Evolutionary conservation across 768 basidiomycete species (phyloP), one percentile per base, ranked within the genome.

Genomic region (Termitomyces sp.): DNA sequence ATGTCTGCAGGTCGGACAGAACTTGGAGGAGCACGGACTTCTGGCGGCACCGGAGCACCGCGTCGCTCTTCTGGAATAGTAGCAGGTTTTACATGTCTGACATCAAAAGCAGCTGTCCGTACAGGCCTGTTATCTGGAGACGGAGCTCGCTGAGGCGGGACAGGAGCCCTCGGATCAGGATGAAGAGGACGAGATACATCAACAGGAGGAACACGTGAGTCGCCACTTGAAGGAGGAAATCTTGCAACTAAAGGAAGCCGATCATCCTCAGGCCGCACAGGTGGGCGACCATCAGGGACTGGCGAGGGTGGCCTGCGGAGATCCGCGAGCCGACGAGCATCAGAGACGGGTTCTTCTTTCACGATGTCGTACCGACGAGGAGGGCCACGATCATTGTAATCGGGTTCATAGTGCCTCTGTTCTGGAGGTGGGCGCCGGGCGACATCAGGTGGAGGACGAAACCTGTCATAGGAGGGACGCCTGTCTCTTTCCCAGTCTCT

Each of bases 341-440:
- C 60, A 51, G 62, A 61, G 16, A 51, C n/a, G 45, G 59, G 64
- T 26, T 66, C 64, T 54, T 66, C 65, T 55, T 66, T 68, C 33
- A 53, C 55, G 13, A 33, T n/a, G 16, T 68, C 69, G 51, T 65
- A 64, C 44, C 66, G 64, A 59, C 65, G 69, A 55, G 61, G 50
- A 59, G 66, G 63, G 20, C 50, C 54, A 59, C 59, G 61, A 37
- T 69, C 69, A 20, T 51, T 45, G 59, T 77, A 75, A n/a, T 73
- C 70, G 7, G 77, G 71, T 20, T 82, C 79, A 58, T 78, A 80
- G 47, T 80, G 79, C 28, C 81, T 75, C 51, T 74, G 72, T 50
- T 81, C 80, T 51, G 76, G 73, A 26, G 75, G 77, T 24, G 76
- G 77, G 45, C 77, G 68, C 18, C 77, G 75, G 22, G 67, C 64